These are phyloP conservation scores for Exidia glandulosa DNA, from an alignment of 768 basidiomycete species.

Conservation along the genomic window DNA sequence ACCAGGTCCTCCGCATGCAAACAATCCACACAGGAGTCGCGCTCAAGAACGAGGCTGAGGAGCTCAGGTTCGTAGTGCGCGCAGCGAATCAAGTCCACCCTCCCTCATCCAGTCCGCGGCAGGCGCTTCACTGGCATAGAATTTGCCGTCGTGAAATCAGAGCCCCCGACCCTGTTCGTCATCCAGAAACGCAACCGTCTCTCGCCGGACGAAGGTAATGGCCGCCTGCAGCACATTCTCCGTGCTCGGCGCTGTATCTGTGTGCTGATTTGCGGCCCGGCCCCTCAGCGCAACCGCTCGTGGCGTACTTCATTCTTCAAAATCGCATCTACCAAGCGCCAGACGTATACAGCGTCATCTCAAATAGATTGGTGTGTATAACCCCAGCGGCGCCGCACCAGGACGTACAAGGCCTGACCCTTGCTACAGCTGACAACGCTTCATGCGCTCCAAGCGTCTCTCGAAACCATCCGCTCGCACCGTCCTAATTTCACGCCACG, in stretches of 20 bases:
- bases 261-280: slow-evolving; percentile 3
- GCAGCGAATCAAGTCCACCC: background rate
- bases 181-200: slow-evolving; percentile 82
- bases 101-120: slow-evolving; percentile 1
- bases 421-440: slow-evolving; percentile 49
- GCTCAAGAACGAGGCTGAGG: slow-evolving; percentile 70
- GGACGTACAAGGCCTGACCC: background rate
- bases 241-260: background rate
- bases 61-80: slow-evolving; percentile 53
- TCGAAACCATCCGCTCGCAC: slow-evolving; percentile 60
- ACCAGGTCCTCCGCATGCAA: slow-evolving; percentile 88
- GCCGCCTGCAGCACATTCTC: slow-evolving; percentile 2
- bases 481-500: slow-evolving; percentile 77
- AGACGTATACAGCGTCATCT: slow-evolving; percentile 71
- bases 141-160: slow-evolving; percentile 72
- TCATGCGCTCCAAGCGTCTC: slow-evolving; percentile 61
- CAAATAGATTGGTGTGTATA: slow-evolving; percentile 61
- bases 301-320: slow-evolving; percentile 81
- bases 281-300: slow-evolving; percentile 55
- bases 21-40: slow-evolving; percentile 76
- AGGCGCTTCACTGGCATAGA: slow-evolving; percentile 84
- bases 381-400: background rate
- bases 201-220: slow-evolving; percentile 72
- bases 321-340: slow-evolving; percentile 85
- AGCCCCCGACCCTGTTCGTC: slow-evolving; percentile 74